Conservation (phyloP, 768 basidiomycete genomes). For the Tephrocybe sp. region DNA sequence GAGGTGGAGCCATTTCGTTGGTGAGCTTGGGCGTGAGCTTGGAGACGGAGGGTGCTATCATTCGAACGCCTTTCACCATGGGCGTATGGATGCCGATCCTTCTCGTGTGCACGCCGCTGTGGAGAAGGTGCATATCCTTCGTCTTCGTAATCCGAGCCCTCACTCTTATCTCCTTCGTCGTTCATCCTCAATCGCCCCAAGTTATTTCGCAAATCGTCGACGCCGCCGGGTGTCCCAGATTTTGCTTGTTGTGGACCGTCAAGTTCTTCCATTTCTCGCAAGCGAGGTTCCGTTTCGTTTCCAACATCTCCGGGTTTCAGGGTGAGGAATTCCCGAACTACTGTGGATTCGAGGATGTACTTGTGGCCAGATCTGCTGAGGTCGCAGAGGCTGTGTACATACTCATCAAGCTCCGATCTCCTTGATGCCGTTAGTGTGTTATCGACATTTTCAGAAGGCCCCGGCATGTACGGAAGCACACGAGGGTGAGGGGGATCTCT, state of each 20-base stretch:
- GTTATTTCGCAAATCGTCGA: conserved; percentile 45
- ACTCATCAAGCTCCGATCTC: conserved; percentile 82
- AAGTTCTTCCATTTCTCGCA: conserved; percentile 56
- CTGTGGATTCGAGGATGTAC: conserved; percentile 76
- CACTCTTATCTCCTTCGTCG: conserved; percentile 47
- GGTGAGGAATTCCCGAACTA: conserved; percentile 81
- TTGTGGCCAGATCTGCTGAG: conserved; percentile 65
- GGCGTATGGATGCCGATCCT: conserved; percentile 37
- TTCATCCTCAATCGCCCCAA: conserved; percentile 49
- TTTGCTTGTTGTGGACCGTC: conserved; percentile 24
- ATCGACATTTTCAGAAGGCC: conserved; percentile 82
- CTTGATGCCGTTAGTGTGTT: conserved; percentile 79
- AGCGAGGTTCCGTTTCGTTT: conserved; percentile 59
- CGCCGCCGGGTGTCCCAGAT: conserved; percentile 11
- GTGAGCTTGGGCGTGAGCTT: conserved; percentile 45
- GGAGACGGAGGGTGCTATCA: conserved; percentile 39
- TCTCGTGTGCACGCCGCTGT: conserved; percentile 34
- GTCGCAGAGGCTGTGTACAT: conserved; percentile 76
- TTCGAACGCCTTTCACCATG: conserved; percentile 36
- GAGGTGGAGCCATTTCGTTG: conserved; percentile 49
- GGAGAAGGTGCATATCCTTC: conserved; percentile 49
- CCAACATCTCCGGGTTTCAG: conserved; percentile 85
- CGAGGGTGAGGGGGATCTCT: conserved; percentile 62
- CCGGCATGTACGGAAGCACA: conserved; percentile 96
- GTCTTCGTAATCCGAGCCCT: conserved; percentile 67